phyloP scores from a whole-genome alignment of 768 basidiomycete species.

The Hysterangium stoloniferum region DNA sequence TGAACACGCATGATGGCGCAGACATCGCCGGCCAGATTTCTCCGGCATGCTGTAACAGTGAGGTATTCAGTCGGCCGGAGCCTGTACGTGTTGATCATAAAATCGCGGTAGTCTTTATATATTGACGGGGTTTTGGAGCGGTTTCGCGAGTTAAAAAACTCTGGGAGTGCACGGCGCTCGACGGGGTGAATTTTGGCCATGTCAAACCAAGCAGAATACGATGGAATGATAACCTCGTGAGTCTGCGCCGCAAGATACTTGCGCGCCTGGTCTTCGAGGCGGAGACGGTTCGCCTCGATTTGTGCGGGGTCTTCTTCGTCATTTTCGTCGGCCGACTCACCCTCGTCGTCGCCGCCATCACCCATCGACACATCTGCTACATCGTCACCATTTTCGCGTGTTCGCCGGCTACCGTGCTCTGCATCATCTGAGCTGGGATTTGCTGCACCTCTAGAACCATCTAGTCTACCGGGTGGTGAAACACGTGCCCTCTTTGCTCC shows the following conservation, averaged over 20 bases:
- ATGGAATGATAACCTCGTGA: slow-evolving; percentile 94
- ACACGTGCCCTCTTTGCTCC: slow-evolving; percentile 9
- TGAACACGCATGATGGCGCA: slow-evolving; percentile 99
- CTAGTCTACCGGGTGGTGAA: slow-evolving; percentile 4
- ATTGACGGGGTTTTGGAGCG: slow-evolving; percentile 92
- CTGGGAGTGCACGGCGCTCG: slow-evolving; percentile 86
- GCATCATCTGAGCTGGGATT: slow-evolving; percentile 7
- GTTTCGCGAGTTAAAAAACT: slow-evolving; percentile 97
- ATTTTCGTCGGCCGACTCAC: slow-evolving; percentile 69
- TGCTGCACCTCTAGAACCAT: neutral
- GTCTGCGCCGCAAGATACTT: slow-evolving; percentile 97
- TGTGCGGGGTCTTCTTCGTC: slow-evolving; percentile 84
- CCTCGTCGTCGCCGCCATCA: slow-evolving; percentile 65
- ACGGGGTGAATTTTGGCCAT: slow-evolving; percentile 90
- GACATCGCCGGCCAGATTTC: slow-evolving; percentile 96
- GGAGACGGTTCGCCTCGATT: slow-evolving; percentile 68
- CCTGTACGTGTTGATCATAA: slow-evolving; percentile 98
- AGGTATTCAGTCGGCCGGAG: slow-evolving; percentile 91
- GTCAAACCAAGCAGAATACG: slow-evolving; percentile 97
- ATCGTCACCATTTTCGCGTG: slow-evolving; percentile 38
- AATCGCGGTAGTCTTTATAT: slow-evolving; percentile 99
- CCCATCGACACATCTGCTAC: slow-evolving; percentile 75
- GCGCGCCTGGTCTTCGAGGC: slow-evolving; percentile 78
- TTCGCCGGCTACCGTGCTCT: neutral
- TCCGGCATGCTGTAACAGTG: slow-evolving; percentile 92